Base-by-base conservation (phyloP, 2,329 filamentous ascomycete genomes). In the Myriosclerotinia scirpicola region DNA sequence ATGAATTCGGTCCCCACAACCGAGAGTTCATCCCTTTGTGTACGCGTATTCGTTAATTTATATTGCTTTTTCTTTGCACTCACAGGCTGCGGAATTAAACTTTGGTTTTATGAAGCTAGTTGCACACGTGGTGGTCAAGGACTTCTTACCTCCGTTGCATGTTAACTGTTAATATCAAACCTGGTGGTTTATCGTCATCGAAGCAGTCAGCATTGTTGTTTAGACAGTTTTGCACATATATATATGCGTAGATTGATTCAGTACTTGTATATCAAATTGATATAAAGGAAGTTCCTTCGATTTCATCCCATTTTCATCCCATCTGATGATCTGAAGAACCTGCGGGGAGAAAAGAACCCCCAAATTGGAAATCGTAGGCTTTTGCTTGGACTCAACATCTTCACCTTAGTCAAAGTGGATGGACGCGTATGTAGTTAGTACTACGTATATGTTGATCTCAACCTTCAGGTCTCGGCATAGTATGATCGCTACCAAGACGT, bases 91-190 rank as follows among this genome's bases (percentile, higher is more conserved):
- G 30, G 15, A 17, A 20, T 56, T 56, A 30, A 42, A 42, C 7
- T 56, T 44, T 26, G 17, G 3, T 40, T 20, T 44, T 42, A 6
- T 34, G 30, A 34, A 3, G 30, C 54, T 14, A 30, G 38, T 14
- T 42, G 54, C 14, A 56, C 54, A 56, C 38, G 38, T 56, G 54
- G 54, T 44, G 22, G 38, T 56, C 54, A 56, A 42, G 54, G 38
- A 20, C 5, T 42, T 15, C 4, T 38, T 44, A 7, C 20, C 20
- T 15, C 36, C 1, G 7, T 38, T 40, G 36, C 15, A 20, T 26
- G 40, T 9, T 3, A 15, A 30, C 1, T 56, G n/a, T 22, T 42
- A 42, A 56, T 42, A 26, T 56, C n/a, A 30, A 26, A 44, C 54
- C n/a, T 5, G n/a, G n/a, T 6, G n/a, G 14, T 17, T 54, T 5